Conservation (phyloP, 371 early-diverging fungal genomes). For the Mucor plumbeus region DNA sequence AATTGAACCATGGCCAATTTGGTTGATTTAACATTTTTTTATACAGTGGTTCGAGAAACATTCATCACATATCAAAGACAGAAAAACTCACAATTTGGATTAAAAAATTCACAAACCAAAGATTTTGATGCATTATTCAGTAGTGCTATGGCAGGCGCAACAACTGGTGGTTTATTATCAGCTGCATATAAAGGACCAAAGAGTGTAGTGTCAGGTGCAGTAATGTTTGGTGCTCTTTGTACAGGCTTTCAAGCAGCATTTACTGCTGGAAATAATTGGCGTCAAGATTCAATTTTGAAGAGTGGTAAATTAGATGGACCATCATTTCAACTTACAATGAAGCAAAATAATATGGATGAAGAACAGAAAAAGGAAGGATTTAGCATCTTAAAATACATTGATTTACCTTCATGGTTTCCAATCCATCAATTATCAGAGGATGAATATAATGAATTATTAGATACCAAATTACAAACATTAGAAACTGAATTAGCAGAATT, state of each 20-base stretch:
- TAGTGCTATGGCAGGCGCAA: constrained; percentile 63
- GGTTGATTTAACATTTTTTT: background rate
- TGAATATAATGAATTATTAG: constrained; percentile 51
- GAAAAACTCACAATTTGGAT: constrained; percentile 61
- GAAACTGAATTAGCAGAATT: constrained; percentile 48
- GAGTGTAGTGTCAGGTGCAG: constrained; percentile 53
- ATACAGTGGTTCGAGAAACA: constrained; percentile 53
- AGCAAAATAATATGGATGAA: constrained; percentile 7
- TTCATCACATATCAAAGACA: constrained; percentile 58
- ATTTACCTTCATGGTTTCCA: constrained; percentile 54
- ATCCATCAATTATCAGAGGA: constrained; percentile 49
- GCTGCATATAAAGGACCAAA: constrained; percentile 58
- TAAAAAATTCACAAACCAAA: constrained; percentile 62
- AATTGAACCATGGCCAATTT: background rate
- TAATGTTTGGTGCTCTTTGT: constrained; percentile 57
- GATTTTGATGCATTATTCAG: constrained; percentile 61
- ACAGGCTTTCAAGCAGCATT: constrained; percentile 34
- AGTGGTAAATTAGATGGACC: constrained; percentile 10
- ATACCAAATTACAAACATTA: constrained; percentile 45
- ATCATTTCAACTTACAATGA: background rate
- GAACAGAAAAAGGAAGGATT: constrained; percentile 12
- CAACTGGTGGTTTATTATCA: constrained; percentile 60
- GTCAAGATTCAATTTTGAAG: constrained; percentile 35
- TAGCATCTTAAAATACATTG: constrained; percentile 40
- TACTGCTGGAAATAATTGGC: constrained; percentile 46